phyloP scores from a whole-genome alignment of 805 yeast species.

The Candida stauntonica region DNA sequence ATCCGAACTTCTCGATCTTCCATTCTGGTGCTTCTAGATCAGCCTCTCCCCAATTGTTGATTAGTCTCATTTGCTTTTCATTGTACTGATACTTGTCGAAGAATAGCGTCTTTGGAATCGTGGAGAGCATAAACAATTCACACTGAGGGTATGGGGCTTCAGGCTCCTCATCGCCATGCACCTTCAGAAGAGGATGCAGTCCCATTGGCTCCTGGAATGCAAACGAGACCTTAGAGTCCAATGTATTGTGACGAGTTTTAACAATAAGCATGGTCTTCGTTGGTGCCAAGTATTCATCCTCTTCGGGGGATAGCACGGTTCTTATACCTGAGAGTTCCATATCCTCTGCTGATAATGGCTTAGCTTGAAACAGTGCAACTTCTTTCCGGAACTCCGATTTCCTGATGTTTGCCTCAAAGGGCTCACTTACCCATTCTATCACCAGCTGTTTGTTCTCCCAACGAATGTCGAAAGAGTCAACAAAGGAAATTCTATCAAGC shows the following conservation, averaged over 20 bases:
- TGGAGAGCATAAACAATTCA: slow-evolving; percentile 38
- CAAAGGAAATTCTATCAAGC: slow-evolving; percentile 20
- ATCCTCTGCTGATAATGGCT: slow-evolving; percentile 14
- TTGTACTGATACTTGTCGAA: slow-evolving; percentile 53
- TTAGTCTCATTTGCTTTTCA: slow-evolving; percentile 28
- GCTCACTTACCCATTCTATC: slow-evolving; percentile 21
- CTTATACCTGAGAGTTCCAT: slow-evolving; percentile 24
- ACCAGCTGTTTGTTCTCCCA: slow-evolving; percentile 13
- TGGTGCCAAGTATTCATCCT: slow-evolving; percentile 19
- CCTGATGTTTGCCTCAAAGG: slow-evolving; percentile 17
- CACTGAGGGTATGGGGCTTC: slow-evolving; percentile 29
- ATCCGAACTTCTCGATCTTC: slow-evolving; percentile 41
- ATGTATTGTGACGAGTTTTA: slow-evolving; percentile 21
- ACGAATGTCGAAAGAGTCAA: slow-evolving; percentile 19
- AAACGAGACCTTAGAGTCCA: slow-evolving; percentile 10
- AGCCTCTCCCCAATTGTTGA: slow-evolving; percentile 48
- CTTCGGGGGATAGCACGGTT: slow-evolving; percentile 14
- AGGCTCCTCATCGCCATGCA: slow-evolving; percentile 11
- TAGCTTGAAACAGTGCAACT: slow-evolving; percentile 22
- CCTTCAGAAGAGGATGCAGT: slow-evolving; percentile 33
- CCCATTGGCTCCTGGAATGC: slow-evolving; percentile 29
- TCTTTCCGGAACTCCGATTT: slow-evolving; percentile 18
- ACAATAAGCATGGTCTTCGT: slow-evolving; percentile 22
- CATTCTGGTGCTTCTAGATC: slow-evolving; percentile 56
- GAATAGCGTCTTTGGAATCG: slow-evolving; percentile 43